Percentiles rank a stretch among this genome's conserved stretches.
Conservation (phyloP, 805 yeast species). For the Grigorovia jiainica region DNA sequence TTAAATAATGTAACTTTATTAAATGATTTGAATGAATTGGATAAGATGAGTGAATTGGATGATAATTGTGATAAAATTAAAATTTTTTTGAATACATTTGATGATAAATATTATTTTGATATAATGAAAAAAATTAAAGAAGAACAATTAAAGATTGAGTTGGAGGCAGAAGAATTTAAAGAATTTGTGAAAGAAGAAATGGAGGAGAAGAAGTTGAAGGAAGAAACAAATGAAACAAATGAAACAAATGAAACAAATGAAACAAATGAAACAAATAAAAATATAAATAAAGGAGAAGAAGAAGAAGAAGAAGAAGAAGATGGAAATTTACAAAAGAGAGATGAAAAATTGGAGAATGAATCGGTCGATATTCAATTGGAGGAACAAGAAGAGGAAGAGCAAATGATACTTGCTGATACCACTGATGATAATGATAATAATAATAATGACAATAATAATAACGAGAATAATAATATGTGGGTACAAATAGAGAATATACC, state of each 20-base stretch:
- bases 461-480: constrained; percentile 33
- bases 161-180: too few species aligned
- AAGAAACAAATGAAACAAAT: neutral
- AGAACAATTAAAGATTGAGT: too few species aligned
- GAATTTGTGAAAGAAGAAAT: too few species aligned
- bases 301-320: too few species aligned
- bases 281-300: too few species aligned
- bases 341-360: neutral
- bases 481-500: too few species aligned
- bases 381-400: neutral
- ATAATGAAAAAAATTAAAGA: neutral
- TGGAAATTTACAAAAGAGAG: too few species aligned
- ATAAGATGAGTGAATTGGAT: neutral
- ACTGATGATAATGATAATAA: neutral
- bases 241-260: too few species aligned
- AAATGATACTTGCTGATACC: neutral
- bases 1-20: neutral
- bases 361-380: neutral
- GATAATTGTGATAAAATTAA: neutral
- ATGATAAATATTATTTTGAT: neutral
- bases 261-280: neutral
- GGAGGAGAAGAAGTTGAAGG: neutral
- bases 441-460: neutral
- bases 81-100: neutral
- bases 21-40: too few species aligned